Base-by-base conservation (phyloP, 345 rosid genomes). In the Erucastrum elatum region DNA sequence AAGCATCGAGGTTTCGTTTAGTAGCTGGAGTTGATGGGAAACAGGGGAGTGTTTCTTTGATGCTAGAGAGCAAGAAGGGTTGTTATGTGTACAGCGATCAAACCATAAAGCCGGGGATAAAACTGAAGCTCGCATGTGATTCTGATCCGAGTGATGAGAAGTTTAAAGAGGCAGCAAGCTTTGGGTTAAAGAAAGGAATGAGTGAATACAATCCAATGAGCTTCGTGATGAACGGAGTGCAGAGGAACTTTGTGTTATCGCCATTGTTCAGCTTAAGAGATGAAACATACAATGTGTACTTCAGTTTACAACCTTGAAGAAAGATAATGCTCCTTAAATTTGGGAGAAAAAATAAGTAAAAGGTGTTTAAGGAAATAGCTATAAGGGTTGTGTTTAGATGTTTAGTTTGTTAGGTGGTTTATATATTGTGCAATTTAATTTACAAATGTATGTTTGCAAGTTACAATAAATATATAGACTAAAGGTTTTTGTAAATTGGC, bases 281-380 rank as follows among this genome's bases (percentile, higher is more conserved):
- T 81, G 99, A 95, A 82, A 80, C 85, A 9, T 95, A 92, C 68
- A 91, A 89, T 55, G 87, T 86, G 77, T 91, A 95, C 81, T 95
- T 93, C 86, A 74, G 88, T 84, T 64, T 93, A 71, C 83, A 80
- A 61, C 70, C 62, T 60, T 89, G 78, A 81, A 63, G 70, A 26
- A 60, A 67, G 15, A 1, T n/a, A n/a, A n/a, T n/a, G n/a, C n/a
- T n/a, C n/a, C n/a, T n/a, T n/a, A n/a, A n/a, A n/a, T n/a, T n/a
- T n/a, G n/a, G n/a, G n/a, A n/a, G n/a, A n/a, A n/a, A n/a, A n/a
- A n/a, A n/a, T n/a, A n/a, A n/a, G n/a, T n/a, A n/a, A n/a, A n/a
- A n/a, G n/a, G n/a, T n/a, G n/a, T n/a, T n/a, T n/a, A n/a, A n/a
- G n/a, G n/a, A n/a, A n/a, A 21, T 60, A 64, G 66, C 34, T 70